A percentile compares a stretch with the other conserved stretches of the same genome.
Evolutionary conservation across 2,329 filamentous ascomycete genomes (phyloP).

Genomic region (Boeremia lycopersici): DNA sequence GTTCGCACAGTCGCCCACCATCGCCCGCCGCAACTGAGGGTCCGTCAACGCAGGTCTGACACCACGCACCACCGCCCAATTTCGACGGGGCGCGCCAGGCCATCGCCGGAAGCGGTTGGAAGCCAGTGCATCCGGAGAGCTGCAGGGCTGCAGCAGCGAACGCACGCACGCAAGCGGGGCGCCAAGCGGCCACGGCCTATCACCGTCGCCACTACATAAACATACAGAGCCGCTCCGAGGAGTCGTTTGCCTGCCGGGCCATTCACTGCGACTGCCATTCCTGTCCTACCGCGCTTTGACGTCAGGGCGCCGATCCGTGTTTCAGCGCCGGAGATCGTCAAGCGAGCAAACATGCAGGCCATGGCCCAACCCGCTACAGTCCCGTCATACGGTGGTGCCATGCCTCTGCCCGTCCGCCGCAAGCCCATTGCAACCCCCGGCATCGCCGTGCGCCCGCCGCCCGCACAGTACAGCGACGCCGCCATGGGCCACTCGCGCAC

Average conservation of each 20-base stretch:
- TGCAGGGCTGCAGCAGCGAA: conserved; percentile 27
- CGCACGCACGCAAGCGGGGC: conserved; percentile 30
- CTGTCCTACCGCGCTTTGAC: conserved; percentile 31
- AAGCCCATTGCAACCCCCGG: conserved; percentile 44
- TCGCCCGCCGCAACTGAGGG: not conserved
- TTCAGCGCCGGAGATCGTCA: conserved; percentile 27
- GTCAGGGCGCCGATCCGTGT: conserved; percentile 35
- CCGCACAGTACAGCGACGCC: conserved; percentile 29
- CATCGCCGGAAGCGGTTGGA: conserved; percentile 36
- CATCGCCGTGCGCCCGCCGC: conserved; percentile 39
- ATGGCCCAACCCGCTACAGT: conserved; percentile 32
- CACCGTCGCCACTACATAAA: conserved; percentile 27
- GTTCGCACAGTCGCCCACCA: conserved; percentile 3
- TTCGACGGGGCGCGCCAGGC: conserved; percentile 24
- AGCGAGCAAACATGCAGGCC: conserved; percentile 37
- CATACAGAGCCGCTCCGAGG: conserved; percentile 17
- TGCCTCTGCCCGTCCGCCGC: conserved; percentile 36
- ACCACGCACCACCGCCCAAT: conserved; percentile 25
- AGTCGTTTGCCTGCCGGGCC: conserved; percentile 1
- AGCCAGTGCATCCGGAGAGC: conserved; percentile 24
- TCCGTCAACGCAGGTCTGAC: conserved; percentile 15
- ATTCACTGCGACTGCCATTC: conserved; percentile 19
- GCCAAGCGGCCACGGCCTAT: conserved; percentile 28
- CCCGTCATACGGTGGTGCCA: conserved; percentile 33
- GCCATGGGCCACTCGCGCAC: conserved; percentile 43